Evolutionary conservation across 2,329 filamentous ascomycete genomes (phyloP).

Genomic region (Pseudonectria buxi): DNA sequence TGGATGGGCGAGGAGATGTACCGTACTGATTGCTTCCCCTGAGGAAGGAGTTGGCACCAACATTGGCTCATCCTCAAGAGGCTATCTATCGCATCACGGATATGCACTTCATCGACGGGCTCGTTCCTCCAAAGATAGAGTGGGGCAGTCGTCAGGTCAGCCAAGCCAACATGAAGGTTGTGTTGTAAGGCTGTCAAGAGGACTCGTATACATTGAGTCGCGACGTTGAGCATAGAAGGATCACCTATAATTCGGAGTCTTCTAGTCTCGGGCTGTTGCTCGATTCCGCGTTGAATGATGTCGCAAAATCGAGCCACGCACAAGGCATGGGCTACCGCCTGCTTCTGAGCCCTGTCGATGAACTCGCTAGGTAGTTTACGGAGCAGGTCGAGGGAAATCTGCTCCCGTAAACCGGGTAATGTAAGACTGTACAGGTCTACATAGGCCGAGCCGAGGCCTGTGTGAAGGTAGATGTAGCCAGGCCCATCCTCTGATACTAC

Average conservation of each 20-base stretch:
- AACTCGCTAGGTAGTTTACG: conserved; percentile 31
- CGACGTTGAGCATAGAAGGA: conserved; percentile 26
- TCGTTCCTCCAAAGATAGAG: conserved; percentile 24
- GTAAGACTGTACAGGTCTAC: conserved; percentile 35
- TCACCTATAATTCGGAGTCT: conserved; percentile 24
- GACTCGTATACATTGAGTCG: conserved; percentile 25
- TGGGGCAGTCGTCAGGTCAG: conserved; percentile 30
- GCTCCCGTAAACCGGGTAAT: conserved; percentile 29
- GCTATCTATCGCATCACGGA: conserved; percentile 27
- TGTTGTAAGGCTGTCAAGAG: conserved; percentile 31
- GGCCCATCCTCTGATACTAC: conserved; percentile 24
- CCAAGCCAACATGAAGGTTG: conserved; percentile 28
- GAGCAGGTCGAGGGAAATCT: conserved; percentile 25
- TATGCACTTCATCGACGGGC: conserved; percentile 24
- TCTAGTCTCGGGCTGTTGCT: conserved; percentile 17
- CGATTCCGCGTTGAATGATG: conserved; percentile 25
- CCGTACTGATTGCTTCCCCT: conserved; percentile 23
- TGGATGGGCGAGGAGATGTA: neutral
- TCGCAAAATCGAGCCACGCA: conserved; percentile 30
- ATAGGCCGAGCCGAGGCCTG: conserved; percentile 29
- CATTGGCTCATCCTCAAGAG: conserved; percentile 29
- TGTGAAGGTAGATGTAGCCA: conserved; percentile 33
- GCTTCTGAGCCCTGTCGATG: conserved; percentile 29
- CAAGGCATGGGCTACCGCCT: conserved; percentile 33
- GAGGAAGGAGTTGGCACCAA: conserved; percentile 23